Percentiles rank a stretch among this genome's conserved stretches.
phyloP scores from a whole-genome alignment of 2,329 filamentous ascomycete species.

The Stenocarpella maydis region DNA sequence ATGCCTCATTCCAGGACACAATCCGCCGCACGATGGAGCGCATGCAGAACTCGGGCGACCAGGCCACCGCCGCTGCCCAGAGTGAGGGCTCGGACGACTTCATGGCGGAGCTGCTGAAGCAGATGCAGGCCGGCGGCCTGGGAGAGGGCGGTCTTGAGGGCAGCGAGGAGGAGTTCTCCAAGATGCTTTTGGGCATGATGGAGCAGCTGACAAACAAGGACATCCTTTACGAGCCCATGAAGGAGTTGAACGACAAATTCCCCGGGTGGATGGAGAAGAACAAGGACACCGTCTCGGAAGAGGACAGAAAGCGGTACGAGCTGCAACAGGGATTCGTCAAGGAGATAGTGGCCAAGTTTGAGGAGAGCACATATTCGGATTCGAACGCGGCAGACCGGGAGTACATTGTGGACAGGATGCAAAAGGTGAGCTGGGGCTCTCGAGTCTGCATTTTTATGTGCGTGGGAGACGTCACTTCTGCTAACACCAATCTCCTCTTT shows the following conservation, averaged over 20 bases:
- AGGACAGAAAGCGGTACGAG: slow-evolving; percentile 82
- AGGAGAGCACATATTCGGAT: slow-evolving; percentile 82
- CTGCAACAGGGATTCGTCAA: slow-evolving; percentile 80
- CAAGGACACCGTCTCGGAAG: slow-evolving; percentile 67
- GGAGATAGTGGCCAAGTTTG: slow-evolving; percentile 91
- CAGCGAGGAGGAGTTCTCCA: slow-evolving; percentile 86
- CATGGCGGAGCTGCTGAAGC: slow-evolving; percentile 90
- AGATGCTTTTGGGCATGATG: slow-evolving; percentile 98
- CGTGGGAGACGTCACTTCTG: background rate
- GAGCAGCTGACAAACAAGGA: slow-evolving; percentile 98
- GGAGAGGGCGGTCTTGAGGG: slow-evolving; percentile 56
- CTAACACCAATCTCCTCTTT: slow-evolving; percentile 36
- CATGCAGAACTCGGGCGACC: slow-evolving; percentile 88
- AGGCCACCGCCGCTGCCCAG: slow-evolving; percentile 80
- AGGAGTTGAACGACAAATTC: slow-evolving; percentile 93
- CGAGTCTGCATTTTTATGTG: background rate
- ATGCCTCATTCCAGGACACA: slow-evolving; percentile 86
- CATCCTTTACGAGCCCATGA: slow-evolving; percentile 98
- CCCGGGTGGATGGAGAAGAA: slow-evolving; percentile 89
- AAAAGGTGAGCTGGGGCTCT: slow-evolving; percentile 72
- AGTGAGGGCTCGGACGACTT: slow-evolving; percentile 78
- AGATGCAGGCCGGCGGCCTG: slow-evolving; percentile 73
- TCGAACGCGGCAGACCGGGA: slow-evolving; percentile 82
- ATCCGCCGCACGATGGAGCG: slow-evolving; percentile 95
- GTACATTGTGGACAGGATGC: slow-evolving; percentile 97